Conservation (phyloP, 2,329 filamentous ascomycete genomes). For the Fusarium napiforme region DNA sequence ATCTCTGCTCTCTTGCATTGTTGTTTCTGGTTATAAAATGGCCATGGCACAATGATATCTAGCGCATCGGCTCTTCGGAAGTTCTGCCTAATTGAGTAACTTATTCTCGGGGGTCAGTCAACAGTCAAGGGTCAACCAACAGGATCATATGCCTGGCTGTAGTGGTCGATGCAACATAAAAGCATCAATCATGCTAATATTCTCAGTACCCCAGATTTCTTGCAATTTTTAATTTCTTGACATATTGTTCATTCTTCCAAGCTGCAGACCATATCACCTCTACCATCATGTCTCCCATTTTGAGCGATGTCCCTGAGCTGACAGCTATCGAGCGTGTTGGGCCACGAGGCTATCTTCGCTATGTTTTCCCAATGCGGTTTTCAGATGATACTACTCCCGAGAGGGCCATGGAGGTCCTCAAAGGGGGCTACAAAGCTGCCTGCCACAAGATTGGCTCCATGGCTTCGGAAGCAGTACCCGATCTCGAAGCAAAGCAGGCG, state of each 20-base stretch:
- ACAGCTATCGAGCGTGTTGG: constrained; percentile 14
- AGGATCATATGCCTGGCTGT: background rate
- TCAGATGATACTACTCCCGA: background rate
- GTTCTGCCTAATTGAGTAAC: background rate
- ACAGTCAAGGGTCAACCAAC: background rate
- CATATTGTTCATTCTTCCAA: background rate
- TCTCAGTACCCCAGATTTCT: background rate
- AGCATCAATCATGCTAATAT: background rate
- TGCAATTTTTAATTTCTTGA: background rate
- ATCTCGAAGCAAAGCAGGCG: constrained; percentile 8
- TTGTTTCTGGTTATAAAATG: too few relatives aligned
- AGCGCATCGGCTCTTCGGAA: background rate
- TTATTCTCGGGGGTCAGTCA: background rate
- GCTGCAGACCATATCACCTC: background rate
- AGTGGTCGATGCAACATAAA: background rate
- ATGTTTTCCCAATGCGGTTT: constrained; percentile 16
- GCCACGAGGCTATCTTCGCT: constrained; percentile 23
- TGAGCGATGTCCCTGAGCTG: constrained; percentile 1
- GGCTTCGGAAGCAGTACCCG: constrained; percentile 18
- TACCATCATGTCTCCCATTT: background rate
- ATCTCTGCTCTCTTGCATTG: background rate
- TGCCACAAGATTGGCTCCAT: constrained; percentile 8
- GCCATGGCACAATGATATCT: too few relatives aligned
- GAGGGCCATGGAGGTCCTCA: background rate
- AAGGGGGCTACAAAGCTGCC: constrained; percentile 2